These are phyloP conservation scores for Sordariomycetes sp. DNA, from an alignment of 2,329 filamentous ascomycete species.

Conservation along the genomic window DNA sequence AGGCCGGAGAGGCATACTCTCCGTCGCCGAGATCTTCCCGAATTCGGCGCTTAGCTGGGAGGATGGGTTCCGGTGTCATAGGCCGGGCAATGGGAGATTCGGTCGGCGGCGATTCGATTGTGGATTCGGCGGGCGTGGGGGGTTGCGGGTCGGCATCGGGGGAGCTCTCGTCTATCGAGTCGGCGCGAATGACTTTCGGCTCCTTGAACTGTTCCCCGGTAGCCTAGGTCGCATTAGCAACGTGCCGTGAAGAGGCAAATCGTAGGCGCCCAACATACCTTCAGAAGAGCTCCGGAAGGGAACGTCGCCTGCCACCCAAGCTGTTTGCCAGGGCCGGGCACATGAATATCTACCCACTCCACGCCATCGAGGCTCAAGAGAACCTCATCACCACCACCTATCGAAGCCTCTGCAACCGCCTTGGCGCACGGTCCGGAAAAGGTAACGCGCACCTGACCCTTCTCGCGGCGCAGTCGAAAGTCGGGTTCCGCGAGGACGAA, in stretches of 20 bases:
- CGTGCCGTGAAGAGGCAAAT: neutral
- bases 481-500: slow-evolving; percentile 78
- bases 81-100: slow-evolving; percentile 6
- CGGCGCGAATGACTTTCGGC: slow-evolving; percentile 36
- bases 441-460: slow-evolving; percentile 69
- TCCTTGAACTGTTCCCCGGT: slow-evolving; percentile 29
- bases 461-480: slow-evolving; percentile 61
- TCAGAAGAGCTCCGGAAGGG: slow-evolving; percentile 30
- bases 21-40: slow-evolving; percentile 13
- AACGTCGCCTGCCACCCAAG: slow-evolving; percentile 48
- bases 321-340: slow-evolving; percentile 31
- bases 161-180: slow-evolving; percentile 15
- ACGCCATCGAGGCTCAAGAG: slow-evolving; percentile 56
- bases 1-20: slow-evolving; percentile 67
- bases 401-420: slow-evolving; percentile 48
- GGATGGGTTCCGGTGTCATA: neutral
- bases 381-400: slow-evolving; percentile 71
- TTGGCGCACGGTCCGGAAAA: slow-evolving; percentile 61
- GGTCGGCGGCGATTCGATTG: slow-evolving; percentile 9
- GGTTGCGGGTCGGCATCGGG: slow-evolving; percentile 7
- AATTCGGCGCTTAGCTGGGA: neutral
- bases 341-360: slow-evolving; percentile 45
- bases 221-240: slow-evolving; percentile 7
- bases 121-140: neutral
- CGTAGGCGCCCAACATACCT: slow-evolving; percentile 17